A percentile compares a stretch with the other conserved stretches of the same genome.
Evolutionary conservation across 768 basidiomycete species (phyloP).

Genomic region (Kwoniella europaea): DNA sequence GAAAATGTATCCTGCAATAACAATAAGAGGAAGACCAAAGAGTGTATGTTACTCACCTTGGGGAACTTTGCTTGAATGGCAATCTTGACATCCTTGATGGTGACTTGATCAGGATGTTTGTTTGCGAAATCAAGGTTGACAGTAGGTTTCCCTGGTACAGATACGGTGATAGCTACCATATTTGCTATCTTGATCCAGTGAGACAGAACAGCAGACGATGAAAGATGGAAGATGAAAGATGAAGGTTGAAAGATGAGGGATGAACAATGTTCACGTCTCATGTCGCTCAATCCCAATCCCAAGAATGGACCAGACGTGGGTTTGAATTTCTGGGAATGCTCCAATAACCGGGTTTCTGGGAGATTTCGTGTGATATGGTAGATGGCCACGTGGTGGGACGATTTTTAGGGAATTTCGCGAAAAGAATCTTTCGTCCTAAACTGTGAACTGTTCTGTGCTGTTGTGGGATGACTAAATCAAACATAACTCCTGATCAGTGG

Average conservation of each 20-base stretch:
- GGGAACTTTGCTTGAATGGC: slow-evolving; percentile 67
- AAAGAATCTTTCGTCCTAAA: neutral
- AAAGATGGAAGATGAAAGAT: no score
- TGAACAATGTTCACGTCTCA: no score
- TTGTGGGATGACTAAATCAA: no score
- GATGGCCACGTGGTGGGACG: neutral
- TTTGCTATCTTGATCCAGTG: neutral
- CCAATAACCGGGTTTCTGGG: no score
- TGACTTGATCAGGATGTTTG: slow-evolving; percentile 59
- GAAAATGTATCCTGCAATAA: no score
- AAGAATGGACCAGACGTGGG: no score
- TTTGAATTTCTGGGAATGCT: no score
- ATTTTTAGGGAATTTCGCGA: neutral
- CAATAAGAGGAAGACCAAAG: neutral
- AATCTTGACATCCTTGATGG: slow-evolving; percentile 72
- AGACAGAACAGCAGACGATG: no score
- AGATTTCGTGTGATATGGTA: no score
- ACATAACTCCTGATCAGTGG: no score
- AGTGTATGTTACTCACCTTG: slow-evolving; percentile 56
- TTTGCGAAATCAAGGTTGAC: slow-evolving; percentile 56
- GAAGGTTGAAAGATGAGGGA: no score
- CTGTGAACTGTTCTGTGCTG: neutral
- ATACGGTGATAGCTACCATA: slow-evolving; percentile 68
- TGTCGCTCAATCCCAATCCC: no score
- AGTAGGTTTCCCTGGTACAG: slow-evolving; percentile 61